Conservation (phyloP, 495 filamentous ascomycete species). For the Pseudomonodictys pantanalensis region DNA sequence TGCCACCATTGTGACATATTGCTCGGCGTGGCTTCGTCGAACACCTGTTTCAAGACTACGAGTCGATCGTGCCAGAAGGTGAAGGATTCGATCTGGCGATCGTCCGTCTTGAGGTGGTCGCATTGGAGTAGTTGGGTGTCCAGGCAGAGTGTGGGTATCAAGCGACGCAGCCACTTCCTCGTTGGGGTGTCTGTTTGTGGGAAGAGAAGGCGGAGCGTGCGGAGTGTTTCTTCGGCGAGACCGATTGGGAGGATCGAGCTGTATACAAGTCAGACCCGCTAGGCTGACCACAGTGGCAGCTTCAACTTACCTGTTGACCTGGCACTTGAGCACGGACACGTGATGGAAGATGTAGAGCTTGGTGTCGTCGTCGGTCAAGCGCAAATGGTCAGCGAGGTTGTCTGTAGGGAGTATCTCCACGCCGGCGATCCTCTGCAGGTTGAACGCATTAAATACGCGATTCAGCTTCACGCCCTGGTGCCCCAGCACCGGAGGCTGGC, state of each 20-base stretch:
- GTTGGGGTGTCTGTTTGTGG: conserved; percentile 36
- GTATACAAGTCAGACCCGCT: background rate
- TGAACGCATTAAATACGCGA: conserved; percentile 36
- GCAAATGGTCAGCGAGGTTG: conserved; percentile 49
- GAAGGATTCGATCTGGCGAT: conserved; percentile 48
- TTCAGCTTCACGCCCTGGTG: conserved; percentile 2
- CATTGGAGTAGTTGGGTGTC: conserved; percentile 12
- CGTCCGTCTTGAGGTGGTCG: conserved; percentile 36
- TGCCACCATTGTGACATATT: conserved; percentile 52
- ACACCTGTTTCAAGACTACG: conserved; percentile 51
- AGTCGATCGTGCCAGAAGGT: conserved; percentile 53
- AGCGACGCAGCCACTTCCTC: conserved; percentile 7
- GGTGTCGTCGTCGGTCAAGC: conserved; percentile 42
- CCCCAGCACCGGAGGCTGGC: background rate
- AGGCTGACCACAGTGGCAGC: background rate
- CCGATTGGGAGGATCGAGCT: conserved; percentile 36
- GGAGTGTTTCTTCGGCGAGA: conserved; percentile 48
- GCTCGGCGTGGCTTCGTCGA: conserved; percentile 50
- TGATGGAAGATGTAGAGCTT: conserved; percentile 46
- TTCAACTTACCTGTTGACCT: conserved; percentile 19
- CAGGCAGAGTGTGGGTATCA: background rate
- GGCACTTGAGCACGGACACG: conserved; percentile 40
- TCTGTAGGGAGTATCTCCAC: conserved; percentile 45
- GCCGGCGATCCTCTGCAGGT: conserved; percentile 41
- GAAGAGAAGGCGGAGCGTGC: conserved; percentile 48